Conservation (phyloP, 192 early-diverging fungal species). For the Backusella australiensis region DNA sequence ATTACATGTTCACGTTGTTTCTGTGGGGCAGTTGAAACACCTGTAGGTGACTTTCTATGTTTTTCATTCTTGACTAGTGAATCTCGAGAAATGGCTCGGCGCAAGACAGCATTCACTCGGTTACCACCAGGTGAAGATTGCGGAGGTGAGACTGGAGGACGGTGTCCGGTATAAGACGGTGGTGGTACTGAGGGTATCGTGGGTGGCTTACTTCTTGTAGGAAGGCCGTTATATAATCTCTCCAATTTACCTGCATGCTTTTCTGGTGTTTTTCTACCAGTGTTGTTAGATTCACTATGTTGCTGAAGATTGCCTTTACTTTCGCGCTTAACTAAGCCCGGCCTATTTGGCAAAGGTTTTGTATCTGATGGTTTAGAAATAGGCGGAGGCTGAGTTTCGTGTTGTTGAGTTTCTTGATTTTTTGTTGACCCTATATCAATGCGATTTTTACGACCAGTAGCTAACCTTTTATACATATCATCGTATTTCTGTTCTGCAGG, state of each 20-base stretch:
- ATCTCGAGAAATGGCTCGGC: conserved; percentile 18
- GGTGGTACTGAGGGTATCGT: not conserved
- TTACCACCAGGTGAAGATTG: not conserved
- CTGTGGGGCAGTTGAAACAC: not conserved
- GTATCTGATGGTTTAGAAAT: not conserved
- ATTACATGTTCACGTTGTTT: not conserved
- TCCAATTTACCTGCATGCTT: conserved; percentile 14
- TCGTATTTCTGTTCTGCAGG: conserved; percentile 38
- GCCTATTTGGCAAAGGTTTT: not conserved
- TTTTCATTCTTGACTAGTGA: conserved; percentile 8
- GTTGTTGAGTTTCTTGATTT: not conserved
- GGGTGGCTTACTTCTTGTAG: conserved; percentile 15
- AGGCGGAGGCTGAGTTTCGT: not conserved
- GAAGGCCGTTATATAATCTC: conserved; percentile 24
- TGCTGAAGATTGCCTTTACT: not conserved
- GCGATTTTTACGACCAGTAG: not conserved
- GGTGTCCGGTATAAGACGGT: not conserved
- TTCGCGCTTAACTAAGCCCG: not conserved
- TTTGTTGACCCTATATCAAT: not conserved
- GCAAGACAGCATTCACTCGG: not conserved
- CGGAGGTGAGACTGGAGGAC: not conserved
- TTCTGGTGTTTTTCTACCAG: conserved; percentile 2
- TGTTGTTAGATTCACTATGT: not conserved
- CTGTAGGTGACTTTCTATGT: conserved; percentile 1
- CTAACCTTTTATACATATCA: conserved; percentile 34